Conservation (phyloP, 192 early-diverging fungal genomes). For the Coemansia sp. region DNA sequence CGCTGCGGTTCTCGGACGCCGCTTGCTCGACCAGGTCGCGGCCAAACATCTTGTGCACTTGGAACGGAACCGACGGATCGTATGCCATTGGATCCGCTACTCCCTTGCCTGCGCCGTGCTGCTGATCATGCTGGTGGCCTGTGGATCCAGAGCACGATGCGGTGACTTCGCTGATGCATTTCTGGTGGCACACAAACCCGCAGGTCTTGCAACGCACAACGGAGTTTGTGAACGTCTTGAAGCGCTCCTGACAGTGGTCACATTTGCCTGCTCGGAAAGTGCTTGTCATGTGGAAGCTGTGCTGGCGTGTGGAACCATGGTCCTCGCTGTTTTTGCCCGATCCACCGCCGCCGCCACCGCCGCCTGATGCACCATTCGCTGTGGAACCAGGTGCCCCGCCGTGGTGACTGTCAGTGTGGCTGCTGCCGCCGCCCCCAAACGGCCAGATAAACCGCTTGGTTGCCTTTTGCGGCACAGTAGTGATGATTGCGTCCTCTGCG, state of each 20-base stretch:
- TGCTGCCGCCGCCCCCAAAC: conserved; percentile 22
- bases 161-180: conserved; percentile 40
- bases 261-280: conserved; percentile 48
- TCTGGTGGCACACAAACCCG: conserved; percentile 54
- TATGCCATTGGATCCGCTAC: not conserved
- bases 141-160: conserved; percentile 21
- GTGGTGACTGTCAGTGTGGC: conserved; percentile 4
- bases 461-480: conserved; percentile 47
- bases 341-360: not conserved
- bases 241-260: conserved; percentile 49
- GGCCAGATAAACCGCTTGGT: conserved; percentile 56
- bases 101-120: not conserved
- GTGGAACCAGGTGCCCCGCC: not conserved
- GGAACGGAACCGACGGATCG: conserved; percentile 26
- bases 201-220: conserved; percentile 48
- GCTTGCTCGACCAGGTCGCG: conserved; percentile 59
- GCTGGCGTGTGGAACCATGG: conserved; percentile 9
- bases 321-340: conserved; percentile 16
- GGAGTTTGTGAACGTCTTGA: conserved; percentile 43
- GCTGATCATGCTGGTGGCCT: not conserved
- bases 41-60: conserved; percentile 65
- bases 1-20: conserved; percentile 55
- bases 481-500: conserved; percentile 50
- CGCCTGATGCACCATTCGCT: not conserved
- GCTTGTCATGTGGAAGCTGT: conserved; percentile 46